These are phyloP conservation scores for Myxozyma vanderwaltii DNA, from an alignment of 805 yeast genomes.

Conservation along the genomic window DNA sequence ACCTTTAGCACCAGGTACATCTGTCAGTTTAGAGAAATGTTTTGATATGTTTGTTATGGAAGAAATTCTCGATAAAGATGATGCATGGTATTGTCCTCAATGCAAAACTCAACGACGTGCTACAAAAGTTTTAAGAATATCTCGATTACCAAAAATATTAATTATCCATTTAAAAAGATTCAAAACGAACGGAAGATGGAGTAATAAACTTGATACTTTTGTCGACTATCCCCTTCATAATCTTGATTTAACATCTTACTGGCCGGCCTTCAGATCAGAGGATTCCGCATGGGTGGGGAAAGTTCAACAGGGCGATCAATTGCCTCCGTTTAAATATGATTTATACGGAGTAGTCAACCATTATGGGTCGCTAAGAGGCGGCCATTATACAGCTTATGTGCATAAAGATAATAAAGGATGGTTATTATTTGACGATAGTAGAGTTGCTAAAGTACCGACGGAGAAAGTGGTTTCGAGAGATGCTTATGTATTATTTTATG, in stretches of 20 bases:
- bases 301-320: slow-evolving; percentile 69
- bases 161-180: slow-evolving; percentile 87
- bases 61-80: slow-evolving; percentile 73
- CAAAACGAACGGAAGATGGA: slow-evolving; percentile 44
- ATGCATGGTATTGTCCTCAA: slow-evolving; percentile 80
- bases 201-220: slow-evolving; percentile 63
- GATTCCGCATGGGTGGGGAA: slow-evolving; percentile 52
- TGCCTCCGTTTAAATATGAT: slow-evolving; percentile 76
- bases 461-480: slow-evolving; percentile 61
- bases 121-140: slow-evolving; percentile 68
- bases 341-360: slow-evolving; percentile 84
- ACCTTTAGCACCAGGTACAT: slow-evolving; percentile 64
- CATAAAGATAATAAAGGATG: slow-evolving; percentile 67
- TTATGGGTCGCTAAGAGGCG: slow-evolving; percentile 77
- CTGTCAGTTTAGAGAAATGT: slow-evolving; percentile 59
- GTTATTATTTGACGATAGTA: slow-evolving; percentile 83
- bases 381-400: slow-evolving; percentile 86
- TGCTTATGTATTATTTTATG: slow-evolving; percentile 81
- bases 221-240: slow-evolving; percentile 65
- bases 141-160: slow-evolving; percentile 75
- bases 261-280: slow-evolving; percentile 57
- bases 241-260: slow-evolving; percentile 67
- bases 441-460: slow-evolving; percentile 49
- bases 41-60: slow-evolving; percentile 73
- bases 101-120: slow-evolving; percentile 68